Evolutionary conservation across 1,284 basidiomycete species (phyloP).

Genomic region (Marasmius oreades): DNA sequence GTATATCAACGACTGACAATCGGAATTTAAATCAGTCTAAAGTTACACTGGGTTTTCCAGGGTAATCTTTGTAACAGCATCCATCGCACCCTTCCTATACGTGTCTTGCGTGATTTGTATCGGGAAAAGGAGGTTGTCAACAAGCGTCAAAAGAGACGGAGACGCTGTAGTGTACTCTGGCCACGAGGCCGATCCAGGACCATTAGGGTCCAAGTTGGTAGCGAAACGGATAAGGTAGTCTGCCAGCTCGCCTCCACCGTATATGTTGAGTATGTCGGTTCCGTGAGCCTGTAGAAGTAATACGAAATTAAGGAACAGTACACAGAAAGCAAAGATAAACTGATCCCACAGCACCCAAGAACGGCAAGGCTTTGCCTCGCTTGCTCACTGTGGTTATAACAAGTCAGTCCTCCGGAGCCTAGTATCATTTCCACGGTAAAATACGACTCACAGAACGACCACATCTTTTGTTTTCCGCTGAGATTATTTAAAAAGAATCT

Average conservation of each 20-base stretch:
- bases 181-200: conserved; percentile 38
- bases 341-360: conserved; percentile 41
- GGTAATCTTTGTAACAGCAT: conserved; percentile 34
- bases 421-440: background rate
- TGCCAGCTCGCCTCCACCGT: conserved; percentile 33
- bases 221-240: conserved; percentile 42
- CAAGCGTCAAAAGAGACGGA: conserved; percentile 42
- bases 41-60: conserved; percentile 35
- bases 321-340: background rate
- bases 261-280: conserved; percentile 37
- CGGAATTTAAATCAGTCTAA: too few species aligned
- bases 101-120: conserved; percentile 35
- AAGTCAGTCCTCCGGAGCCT: too few species aligned
- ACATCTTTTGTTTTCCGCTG: conserved; percentile 40
- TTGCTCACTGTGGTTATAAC: conserved; percentile 38
- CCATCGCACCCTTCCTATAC: conserved; percentile 39
- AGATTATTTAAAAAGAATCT: conserved; percentile 43
- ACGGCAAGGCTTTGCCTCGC: conserved; percentile 37
- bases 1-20: background rate
- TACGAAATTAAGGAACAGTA: conserved; percentile 14
- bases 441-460: conserved; percentile 41
- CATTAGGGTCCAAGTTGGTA: conserved; percentile 45
- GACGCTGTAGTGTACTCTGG: conserved; percentile 39
- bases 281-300: conserved; percentile 28
- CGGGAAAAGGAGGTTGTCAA: conserved; percentile 35